Percentiles rank a stretch among this genome's conserved stretches.
phyloP scores from a whole-genome alignment of 2,329 filamentous ascomycete species.

The Microdochium paspali region DNA sequence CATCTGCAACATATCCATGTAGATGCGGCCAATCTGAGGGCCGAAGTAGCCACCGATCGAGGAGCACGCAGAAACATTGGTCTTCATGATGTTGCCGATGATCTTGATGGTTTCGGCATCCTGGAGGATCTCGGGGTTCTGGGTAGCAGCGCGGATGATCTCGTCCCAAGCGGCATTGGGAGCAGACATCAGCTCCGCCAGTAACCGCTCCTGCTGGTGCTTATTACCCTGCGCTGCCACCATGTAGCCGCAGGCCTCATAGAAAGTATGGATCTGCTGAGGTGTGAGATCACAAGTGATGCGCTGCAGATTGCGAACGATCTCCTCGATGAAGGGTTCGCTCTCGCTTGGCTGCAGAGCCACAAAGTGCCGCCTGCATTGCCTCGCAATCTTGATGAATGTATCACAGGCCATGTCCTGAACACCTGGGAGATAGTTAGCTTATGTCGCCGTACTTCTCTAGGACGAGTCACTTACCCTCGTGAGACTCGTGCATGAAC shows the following conservation, averaged over 20 bases:
- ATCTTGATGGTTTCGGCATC: constrained; percentile 95
- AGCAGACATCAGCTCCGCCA: constrained; percentile 84
- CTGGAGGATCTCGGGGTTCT: constrained; percentile 78
- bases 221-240: constrained; percentile 96
- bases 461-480: constrained; percentile 50
- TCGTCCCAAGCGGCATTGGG: constrained; percentile 93
- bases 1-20: constrained; percentile 98
- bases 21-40: constrained; percentile 94
- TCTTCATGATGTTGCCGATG: constrained; percentile 99
- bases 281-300: constrained; percentile 93
- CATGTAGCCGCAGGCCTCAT: constrained; percentile 98
- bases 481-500: constrained; percentile 99
- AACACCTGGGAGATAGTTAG: constrained; percentile 51
- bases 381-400: constrained; percentile 98
- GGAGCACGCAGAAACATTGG: constrained; percentile 95
- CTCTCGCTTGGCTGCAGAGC: constrained; percentile 87
- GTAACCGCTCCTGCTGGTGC: constrained; percentile 81
- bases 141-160: constrained; percentile 82
- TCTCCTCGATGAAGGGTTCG: constrained; percentile 97
- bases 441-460: neutral
- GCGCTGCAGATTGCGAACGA: constrained; percentile 88
- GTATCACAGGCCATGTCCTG: constrained; percentile 99
- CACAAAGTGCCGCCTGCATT: constrained; percentile 95
- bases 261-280: constrained; percentile 97
- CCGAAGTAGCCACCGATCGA: constrained; percentile 98